A percentile compares a stretch with the other conserved stretches of the same genome.
phyloP scores from a whole-genome alignment of 2,329 filamentous ascomycete species.

The Corinectria fuckeliana region DNA sequence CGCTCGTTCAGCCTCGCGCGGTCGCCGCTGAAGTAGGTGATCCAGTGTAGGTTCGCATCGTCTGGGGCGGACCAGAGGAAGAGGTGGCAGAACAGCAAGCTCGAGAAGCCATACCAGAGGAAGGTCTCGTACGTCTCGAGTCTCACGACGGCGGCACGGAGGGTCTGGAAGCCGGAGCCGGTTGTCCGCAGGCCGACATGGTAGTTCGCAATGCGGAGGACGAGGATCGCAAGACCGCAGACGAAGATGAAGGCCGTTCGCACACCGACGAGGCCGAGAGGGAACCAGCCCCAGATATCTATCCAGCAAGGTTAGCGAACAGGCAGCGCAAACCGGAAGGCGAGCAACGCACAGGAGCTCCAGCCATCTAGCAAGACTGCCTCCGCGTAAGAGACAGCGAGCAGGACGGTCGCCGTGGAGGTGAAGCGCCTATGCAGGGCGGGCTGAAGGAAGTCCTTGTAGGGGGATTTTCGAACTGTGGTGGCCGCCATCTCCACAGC shows the following conservation, averaged over 20 bases:
- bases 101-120: constrained; percentile 79
- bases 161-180: constrained; percentile 69
- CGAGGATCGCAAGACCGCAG: constrained; percentile 77
- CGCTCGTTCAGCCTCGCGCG: constrained; percentile 83
- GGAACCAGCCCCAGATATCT: constrained; percentile 90
- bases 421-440: constrained; percentile 87
- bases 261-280: constrained; percentile 75
- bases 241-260: constrained; percentile 78
- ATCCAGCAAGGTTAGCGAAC: constrained; percentile 23
- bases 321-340: not conserved
- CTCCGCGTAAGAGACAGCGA: constrained; percentile 75
- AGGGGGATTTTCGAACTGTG: constrained; percentile 65
- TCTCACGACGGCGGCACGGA: constrained; percentile 63
- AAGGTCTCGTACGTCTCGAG: constrained; percentile 72
- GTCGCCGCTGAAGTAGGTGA: constrained; percentile 74
- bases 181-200: constrained; percentile 78
- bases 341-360: constrained; percentile 66
- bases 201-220: constrained; percentile 85
- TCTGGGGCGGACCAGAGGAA: constrained; percentile 75
- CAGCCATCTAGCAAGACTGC: constrained; percentile 74
- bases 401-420: constrained; percentile 72
- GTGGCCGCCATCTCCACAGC: constrained; percentile 58
- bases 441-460: constrained; percentile 91
- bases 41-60: constrained; percentile 70
- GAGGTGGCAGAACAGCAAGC: constrained; percentile 78